phyloP scores from a whole-genome alignment of 441 rosid species.

The Gossypium lobatum region DNA sequence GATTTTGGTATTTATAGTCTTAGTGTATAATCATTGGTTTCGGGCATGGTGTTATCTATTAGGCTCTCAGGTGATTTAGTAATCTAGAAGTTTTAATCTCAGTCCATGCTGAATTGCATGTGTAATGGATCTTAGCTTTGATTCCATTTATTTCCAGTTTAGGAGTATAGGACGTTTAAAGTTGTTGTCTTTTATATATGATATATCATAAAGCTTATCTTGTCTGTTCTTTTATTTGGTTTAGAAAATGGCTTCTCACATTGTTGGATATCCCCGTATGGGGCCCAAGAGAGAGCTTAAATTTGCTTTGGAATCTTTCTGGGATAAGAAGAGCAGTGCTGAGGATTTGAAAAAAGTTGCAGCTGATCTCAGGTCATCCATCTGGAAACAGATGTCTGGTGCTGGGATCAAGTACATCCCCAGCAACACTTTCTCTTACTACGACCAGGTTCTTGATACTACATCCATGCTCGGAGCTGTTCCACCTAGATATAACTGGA shows the following conservation, averaged over 20 bases:
- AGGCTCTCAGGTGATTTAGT: no score
- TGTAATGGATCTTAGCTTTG: neutral
- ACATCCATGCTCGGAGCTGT: conserved; percentile 96
- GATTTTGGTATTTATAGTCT: neutral
- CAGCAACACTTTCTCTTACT: conserved; percentile 92
- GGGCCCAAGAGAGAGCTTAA: conserved; percentile 99
- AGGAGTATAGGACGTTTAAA: conserved; percentile 3
- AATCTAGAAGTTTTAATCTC: neutral
- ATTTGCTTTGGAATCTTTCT: conserved; percentile 93
- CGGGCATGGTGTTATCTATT: no score
- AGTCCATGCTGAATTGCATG: neutral
- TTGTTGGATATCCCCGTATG: conserved; percentile 99
- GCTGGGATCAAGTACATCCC: conserved; percentile 89
- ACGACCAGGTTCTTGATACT: conserved; percentile 88
- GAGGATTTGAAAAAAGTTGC: conserved; percentile 82
- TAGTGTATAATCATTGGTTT: neutral
- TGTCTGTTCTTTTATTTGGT: neutral
- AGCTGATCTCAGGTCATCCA: conserved; percentile 74
- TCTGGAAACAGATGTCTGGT: conserved; percentile 88
- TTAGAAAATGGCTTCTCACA: conserved; percentile 87
- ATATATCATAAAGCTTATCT: neutral
- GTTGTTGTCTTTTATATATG: neutral
- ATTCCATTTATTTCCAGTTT: neutral
- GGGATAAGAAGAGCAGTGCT: conserved; percentile 95
- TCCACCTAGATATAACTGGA: conserved; percentile 79